Evolutionary conservation across 2,329 filamentous ascomycete genomes (phyloP).

Genomic region (Pseudocercospora ulei): DNA sequence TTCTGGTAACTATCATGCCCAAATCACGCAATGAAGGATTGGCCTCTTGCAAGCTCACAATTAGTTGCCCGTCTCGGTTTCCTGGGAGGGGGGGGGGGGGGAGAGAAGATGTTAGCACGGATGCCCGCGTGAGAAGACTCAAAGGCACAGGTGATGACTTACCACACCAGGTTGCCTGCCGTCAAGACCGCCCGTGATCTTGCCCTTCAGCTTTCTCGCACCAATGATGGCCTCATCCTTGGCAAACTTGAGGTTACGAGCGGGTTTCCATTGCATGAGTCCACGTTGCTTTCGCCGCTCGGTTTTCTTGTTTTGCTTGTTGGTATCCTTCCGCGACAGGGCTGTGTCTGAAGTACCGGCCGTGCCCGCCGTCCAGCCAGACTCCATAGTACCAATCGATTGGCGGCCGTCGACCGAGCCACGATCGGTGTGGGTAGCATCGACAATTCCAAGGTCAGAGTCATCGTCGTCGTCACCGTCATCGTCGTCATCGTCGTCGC

Average conservation of each 20-base stretch:
- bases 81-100: too few relatives aligned
- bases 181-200: slow-evolving; percentile 59
- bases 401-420: slow-evolving; percentile 23
- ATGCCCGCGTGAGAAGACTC: not conserved
- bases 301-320: slow-evolving; percentile 56
- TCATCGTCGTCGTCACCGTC: slow-evolving; percentile 31
- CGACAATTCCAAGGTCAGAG: slow-evolving; percentile 49
- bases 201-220: slow-evolving; percentile 62
- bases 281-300: slow-evolving; percentile 80
- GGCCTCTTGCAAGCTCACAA: too few relatives aligned
- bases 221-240: slow-evolving; percentile 80
- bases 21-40: too few relatives aligned
- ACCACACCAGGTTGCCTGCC: slow-evolving; percentile 77
- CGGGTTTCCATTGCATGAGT: slow-evolving; percentile 89
- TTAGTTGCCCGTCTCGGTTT: slow-evolving; percentile 22
- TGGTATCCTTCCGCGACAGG: slow-evolving; percentile 48
- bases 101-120: slow-evolving; percentile 16
- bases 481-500: slow-evolving; percentile 34
- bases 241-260: slow-evolving; percentile 74
- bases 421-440: slow-evolving; percentile 38
- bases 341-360: slow-evolving; percentile 23
- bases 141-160: slow-evolving; percentile 10
- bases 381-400: slow-evolving; percentile 28
- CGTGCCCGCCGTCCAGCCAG: slow-evolving; percentile 32
- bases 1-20: too few relatives aligned